These are phyloP conservation scores for Coccomyxa subellipsoidea DNA, from an alignment of 163 green algal species.

Conservation along the genomic window DNA sequence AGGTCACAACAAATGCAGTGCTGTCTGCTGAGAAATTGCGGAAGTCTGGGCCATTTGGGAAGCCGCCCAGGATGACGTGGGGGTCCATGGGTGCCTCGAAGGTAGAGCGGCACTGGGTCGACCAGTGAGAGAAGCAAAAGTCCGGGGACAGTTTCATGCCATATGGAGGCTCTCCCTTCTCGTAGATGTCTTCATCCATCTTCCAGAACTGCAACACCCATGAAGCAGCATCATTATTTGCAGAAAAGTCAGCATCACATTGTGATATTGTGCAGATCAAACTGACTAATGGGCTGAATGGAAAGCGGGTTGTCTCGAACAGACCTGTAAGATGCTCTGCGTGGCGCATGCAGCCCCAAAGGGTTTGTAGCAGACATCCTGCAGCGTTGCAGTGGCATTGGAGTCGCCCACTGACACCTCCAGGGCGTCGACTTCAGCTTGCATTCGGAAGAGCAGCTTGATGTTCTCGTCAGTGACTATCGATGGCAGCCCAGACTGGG, in stretches of 20 bases:
- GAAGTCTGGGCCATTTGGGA: constrained; percentile 51
- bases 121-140: constrained; percentile 80
- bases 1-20: constrained; percentile 83
- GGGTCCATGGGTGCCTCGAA: constrained; percentile 74
- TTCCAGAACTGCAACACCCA: constrained; percentile 78
- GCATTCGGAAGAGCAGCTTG: constrained; percentile 79
- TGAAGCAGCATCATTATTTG: neutral
- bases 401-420: constrained; percentile 19
- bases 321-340: constrained; percentile 60
- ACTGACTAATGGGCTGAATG: no score
- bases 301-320: no score
- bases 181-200: constrained; percentile 59
- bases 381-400: constrained; percentile 31
- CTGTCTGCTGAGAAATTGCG: constrained; percentile 69
- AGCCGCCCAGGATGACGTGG: constrained; percentile 83
- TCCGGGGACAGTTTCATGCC: constrained; percentile 47
- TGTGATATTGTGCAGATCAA: no score
- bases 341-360: constrained; percentile 75
- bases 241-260: no score
- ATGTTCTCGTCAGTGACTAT: constrained; percentile 75
- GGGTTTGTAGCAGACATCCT: constrained; percentile 83
- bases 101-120: constrained; percentile 60
- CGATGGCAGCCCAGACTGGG: constrained; percentile 40
- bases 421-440: constrained; percentile 62
- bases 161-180: constrained; percentile 32